A percentile compares a stretch with the other conserved stretches of the same genome.
These are phyloP conservation scores for Halophytophthora batemanensis DNA, from an alignment of 352 stramenopile genomes.

Conservation along the genomic window DNA sequence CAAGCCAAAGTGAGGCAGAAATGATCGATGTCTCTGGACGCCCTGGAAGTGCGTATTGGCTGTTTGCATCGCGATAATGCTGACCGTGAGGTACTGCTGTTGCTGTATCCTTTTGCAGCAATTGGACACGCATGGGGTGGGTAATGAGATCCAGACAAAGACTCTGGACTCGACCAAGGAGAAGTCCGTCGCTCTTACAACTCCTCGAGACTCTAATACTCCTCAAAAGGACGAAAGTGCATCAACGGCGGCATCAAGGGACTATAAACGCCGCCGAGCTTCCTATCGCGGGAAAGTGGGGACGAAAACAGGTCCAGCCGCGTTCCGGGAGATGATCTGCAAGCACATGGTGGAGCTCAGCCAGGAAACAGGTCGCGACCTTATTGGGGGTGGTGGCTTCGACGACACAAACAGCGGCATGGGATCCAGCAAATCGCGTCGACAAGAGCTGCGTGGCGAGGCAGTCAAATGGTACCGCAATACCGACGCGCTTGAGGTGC, in stretches of 20 bases:
- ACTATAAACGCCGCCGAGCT: constrained; percentile 55
- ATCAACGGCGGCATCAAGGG: constrained; percentile 2
- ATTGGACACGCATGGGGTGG: too few species aligned
- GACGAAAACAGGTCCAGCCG: constrained; percentile 32
- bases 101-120: too few species aligned
- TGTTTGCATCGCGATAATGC: too few species aligned
- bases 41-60: too few species aligned
- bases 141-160: too few species aligned
- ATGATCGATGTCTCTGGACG: neutral
- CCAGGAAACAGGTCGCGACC: constrained; percentile 33
- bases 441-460: neutral
- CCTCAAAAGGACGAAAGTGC: neutral
- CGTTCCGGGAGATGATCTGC: constrained; percentile 59
- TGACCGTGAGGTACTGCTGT: too few species aligned
- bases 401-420: neutral
- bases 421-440: neutral
- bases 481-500: constrained; percentile 38
- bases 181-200: too few species aligned
- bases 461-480: constrained; percentile 15
- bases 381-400: constrained; percentile 28
- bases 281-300: constrained; percentile 52
- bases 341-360: constrained; percentile 63
- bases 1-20: neutral
- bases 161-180: too few species aligned
- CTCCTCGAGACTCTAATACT: too few species aligned